Base-by-base conservation (phyloP, 495 filamentous ascomycete genomes). In the Cladorrhinum samala region DNA sequence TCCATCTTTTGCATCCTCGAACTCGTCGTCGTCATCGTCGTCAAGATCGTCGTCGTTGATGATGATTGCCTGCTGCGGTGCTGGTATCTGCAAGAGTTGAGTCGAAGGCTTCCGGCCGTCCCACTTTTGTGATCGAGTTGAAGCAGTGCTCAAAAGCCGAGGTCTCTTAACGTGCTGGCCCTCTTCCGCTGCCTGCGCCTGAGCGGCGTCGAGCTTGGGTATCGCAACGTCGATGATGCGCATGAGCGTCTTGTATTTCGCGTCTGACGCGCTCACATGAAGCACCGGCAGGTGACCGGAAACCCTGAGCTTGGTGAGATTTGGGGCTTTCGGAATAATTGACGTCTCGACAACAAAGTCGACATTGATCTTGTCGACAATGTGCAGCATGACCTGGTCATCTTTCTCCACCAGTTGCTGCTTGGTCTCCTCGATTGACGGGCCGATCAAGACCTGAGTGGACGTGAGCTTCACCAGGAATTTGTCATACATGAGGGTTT, bases 201-300 rank as follows among this genome's bases (percentile, higher is more conserved):
- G 71, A 37, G 79, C 77, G 9, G 75, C 79, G 36, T 83, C 82
- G 50, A 96, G 84, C 41, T 87, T 88, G 5, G 93, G 93, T 55
- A 97, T 88, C 2, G 93, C 91, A 49, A 96, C 88, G 58, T 96
- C 92, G 54, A 98, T 91, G 46, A 98, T 74, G 59, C 85, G 92
- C 94, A 98, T 97, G 47, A 97, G 64, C 6, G 82, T 88, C 69
- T 95, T 97, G 68, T 98, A 98, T 66, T 97, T 98, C 38, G 83
- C 84, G 61, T 98, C 93, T 1, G 91, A 96, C 36, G 91, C 84
- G 0, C 84, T 90, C 24, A 88, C 93, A 70, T 95, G 93, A 9
- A 98, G 77, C 14, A 96, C 85, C 2, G 93, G 92, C 24, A 98
- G 77, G 63, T 95, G 89, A 2, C 93, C 93, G 1, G 89, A 93